Evolutionary conservation across 306 rosid genomes (phyloP).

Genomic region (Quercus bicolor): DNA sequence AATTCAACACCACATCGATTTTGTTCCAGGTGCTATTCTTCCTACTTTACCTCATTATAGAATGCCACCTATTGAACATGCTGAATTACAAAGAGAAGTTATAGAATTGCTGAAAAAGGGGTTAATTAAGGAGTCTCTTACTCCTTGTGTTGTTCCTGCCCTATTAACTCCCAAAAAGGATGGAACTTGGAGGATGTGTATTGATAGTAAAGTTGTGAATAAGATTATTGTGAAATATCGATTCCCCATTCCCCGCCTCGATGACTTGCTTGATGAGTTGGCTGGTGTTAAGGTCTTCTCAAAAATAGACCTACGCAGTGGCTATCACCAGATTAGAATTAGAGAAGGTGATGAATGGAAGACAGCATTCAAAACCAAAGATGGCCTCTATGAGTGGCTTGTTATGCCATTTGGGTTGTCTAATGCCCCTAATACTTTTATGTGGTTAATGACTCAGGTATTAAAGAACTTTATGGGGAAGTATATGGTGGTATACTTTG

Average conservation of each 20-base stretch:
- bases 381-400: slow-evolving; percentile 3
- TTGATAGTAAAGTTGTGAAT: neutral
- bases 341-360: neutral
- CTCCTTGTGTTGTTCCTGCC: neutral
- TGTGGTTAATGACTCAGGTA: neutral
- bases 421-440: neutral
- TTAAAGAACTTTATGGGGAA: neutral
- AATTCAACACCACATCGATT: neutral
- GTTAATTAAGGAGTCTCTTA: neutral
- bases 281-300: neutral
- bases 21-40: neutral
- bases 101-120: neutral
- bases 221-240: neutral
- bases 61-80: neutral
- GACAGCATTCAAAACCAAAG: neutral
- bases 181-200: neutral
- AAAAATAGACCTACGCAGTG: neutral
- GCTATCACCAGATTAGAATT: neutral
- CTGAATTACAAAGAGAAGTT: neutral
- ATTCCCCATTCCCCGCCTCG: no score
- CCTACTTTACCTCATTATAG: neutral
- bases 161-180: neutral
- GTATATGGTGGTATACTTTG: slow-evolving; percentile 5
- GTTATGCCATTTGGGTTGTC: slow-evolving; percentile 6
- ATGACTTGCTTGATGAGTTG: neutral